Percentiles rank a stretch among this genome's conserved stretches.
Evolutionary conservation across 1,284 basidiomycete species (phyloP).

Genomic region (Meira miltonrushii): DNA sequence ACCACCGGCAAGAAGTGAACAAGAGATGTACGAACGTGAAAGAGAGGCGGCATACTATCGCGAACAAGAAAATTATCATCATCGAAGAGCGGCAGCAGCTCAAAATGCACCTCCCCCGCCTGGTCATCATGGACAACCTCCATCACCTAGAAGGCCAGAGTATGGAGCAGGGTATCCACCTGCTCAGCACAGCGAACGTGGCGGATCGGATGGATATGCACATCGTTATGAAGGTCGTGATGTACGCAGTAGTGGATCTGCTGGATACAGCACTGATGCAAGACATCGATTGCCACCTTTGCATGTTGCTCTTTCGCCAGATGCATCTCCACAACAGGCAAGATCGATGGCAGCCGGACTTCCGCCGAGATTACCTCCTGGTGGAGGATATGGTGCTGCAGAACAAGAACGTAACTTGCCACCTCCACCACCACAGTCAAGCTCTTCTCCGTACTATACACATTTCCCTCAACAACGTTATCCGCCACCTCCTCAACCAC

Average conservation of each 20-base stretch:
- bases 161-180: neutral
- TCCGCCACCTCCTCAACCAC: no score
- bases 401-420: no score
- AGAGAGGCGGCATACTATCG: neutral
- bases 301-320: neutral
- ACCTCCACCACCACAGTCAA: no score
- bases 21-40: conserved; percentile 1
- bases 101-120: neutral
- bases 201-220: no score
- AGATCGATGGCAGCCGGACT: no score
- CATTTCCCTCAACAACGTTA: no score
- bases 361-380: no score
- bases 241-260: neutral
- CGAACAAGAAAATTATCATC: conserved; percentile 1
- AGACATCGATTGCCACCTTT: neutral
- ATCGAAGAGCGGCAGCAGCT: neutral
- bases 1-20: neutral
- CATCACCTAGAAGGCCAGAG: neutral
- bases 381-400: no score
- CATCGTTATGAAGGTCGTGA: neutral
- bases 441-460: no score
- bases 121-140: neutral
- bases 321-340: neutral
- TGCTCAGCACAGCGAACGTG: neutral
- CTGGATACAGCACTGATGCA: neutral